These are phyloP conservation scores for Saururus chinensis DNA, from an alignment of 164 flowering plant genomes.

Conservation along the genomic window DNA sequence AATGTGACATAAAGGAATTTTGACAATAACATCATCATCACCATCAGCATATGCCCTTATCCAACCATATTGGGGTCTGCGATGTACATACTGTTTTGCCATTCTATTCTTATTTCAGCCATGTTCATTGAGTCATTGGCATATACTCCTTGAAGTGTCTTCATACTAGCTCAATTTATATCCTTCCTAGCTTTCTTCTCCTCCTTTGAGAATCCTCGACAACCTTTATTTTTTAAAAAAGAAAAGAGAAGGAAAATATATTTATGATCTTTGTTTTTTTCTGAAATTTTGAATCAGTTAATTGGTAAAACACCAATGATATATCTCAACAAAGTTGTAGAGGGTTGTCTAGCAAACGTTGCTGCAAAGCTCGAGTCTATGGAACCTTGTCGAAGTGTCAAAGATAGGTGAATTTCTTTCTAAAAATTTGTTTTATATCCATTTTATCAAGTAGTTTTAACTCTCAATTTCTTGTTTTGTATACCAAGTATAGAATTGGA, in stretches of 20 bases:
- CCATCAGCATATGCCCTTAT: too few relatives aligned
- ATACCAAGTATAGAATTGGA: constrained; percentile 39
- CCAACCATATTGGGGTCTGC: too few relatives aligned
- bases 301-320: constrained; percentile 84
- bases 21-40: too few relatives aligned
- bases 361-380: constrained; percentile 86
- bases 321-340: constrained; percentile 70
- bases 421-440: neutral
- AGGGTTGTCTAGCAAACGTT: constrained; percentile 64
- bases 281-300: constrained; percentile 30
- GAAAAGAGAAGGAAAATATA: neutral
- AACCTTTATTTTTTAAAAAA: neutral
- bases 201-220: neutral
- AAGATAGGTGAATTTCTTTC: constrained; percentile 51
- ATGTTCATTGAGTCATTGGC: neutral
- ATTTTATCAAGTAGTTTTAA: neutral
- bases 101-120: neutral
- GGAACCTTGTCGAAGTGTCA: constrained; percentile 84
- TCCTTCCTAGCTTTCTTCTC: neutral
- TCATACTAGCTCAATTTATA: neutral
- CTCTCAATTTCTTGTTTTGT: neutral
- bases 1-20: too few relatives aligned
- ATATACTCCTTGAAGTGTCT: neutral
- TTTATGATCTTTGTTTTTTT: neutral
- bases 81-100: neutral